Conservation (phyloP, 768 basidiomycete genomes). For the Termitomyces sp. region DNA sequence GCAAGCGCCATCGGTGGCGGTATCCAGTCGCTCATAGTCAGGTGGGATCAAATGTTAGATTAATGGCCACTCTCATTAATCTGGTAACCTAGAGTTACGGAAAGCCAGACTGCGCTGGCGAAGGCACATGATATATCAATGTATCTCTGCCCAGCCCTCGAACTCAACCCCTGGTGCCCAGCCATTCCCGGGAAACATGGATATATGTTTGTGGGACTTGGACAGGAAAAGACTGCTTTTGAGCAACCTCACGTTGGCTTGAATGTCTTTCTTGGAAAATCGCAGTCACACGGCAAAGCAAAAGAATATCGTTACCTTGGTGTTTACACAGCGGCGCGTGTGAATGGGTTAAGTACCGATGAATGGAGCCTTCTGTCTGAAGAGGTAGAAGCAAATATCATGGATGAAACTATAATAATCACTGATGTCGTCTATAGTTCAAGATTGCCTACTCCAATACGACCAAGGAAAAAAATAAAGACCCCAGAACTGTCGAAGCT, state of each 20-base stretch:
- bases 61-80: not conserved
- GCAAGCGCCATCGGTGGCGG: constrained; percentile 32
- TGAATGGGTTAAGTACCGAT: constrained; percentile 30
- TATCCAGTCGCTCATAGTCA: constrained; percentile 30
- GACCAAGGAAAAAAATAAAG: constrained; percentile 33
- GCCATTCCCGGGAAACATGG: constrained; percentile 41
- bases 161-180: constrained; percentile 52
- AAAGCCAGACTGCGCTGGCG: constrained; percentile 23
- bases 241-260: constrained; percentile 27
- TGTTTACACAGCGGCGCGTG: constrained; percentile 36
- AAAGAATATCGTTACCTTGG: constrained; percentile 41
- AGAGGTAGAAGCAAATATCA: constrained; percentile 24
- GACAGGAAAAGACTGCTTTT: constrained; percentile 38
- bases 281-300: constrained; percentile 17
- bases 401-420: not conserved
- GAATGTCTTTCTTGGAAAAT: constrained; percentile 40
- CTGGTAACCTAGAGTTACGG: constrained; percentile 17
- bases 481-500: constrained; percentile 23
- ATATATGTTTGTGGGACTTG: constrained; percentile 51
- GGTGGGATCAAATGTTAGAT: constrained; percentile 16
- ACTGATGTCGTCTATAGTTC: constrained; percentile 17
- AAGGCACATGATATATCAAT: constrained; percentile 25
- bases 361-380: constrained; percentile 41
- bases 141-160: constrained; percentile 44
- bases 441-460: constrained; percentile 29